These are phyloP conservation scores for Ascoidea rubescens DNA, from an alignment of 805 yeast species.

Conservation along the genomic window DNA sequence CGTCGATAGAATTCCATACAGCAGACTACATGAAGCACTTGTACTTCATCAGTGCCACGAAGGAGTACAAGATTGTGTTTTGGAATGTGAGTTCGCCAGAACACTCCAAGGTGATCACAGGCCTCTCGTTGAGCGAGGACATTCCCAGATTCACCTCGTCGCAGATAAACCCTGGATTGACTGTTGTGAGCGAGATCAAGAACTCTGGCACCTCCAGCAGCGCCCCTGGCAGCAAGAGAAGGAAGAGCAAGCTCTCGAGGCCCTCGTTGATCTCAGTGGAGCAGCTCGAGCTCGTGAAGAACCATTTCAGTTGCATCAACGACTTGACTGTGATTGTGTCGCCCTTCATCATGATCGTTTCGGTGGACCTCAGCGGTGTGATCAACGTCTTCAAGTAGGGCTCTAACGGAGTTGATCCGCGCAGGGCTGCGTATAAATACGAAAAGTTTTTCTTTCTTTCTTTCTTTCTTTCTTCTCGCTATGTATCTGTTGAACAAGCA, in stretches of 20 bases:
- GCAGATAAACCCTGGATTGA: conserved; percentile 24
- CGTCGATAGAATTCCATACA: conserved; percentile 4
- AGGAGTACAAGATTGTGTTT: conserved; percentile 14
- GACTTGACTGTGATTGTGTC: conserved; percentile 29
- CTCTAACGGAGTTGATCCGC: too few species aligned
- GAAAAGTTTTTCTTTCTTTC: too few species aligned
- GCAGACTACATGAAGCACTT: conserved; percentile 7
- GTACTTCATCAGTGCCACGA: conserved; percentile 5
- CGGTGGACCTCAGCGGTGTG: conserved; percentile 55
- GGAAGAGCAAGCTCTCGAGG: conserved; percentile 14
- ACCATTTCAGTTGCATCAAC: conserved; percentile 37
- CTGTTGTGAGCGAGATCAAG: conserved; percentile 25
- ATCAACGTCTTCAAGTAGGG: conserved; percentile 40
- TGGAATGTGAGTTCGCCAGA: conserved; percentile 24
- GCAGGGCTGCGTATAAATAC: background rate
- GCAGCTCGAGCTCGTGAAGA: conserved; percentile 28
- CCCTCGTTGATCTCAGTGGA: conserved; percentile 25
- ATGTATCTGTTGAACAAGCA: too few species aligned
- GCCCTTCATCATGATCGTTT: conserved; percentile 48
- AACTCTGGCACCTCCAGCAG: conserved; percentile 2
- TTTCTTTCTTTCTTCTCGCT: too few species aligned
- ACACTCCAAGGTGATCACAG: conserved; percentile 20
- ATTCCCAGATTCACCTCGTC: conserved; percentile 11
- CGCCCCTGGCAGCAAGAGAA: conserved; percentile 1
- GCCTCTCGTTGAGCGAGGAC: conserved; percentile 14